These are phyloP conservation scores for Nadsonia fulvescens DNA, from an alignment of 805 yeast genomes.

Conservation along the genomic window DNA sequence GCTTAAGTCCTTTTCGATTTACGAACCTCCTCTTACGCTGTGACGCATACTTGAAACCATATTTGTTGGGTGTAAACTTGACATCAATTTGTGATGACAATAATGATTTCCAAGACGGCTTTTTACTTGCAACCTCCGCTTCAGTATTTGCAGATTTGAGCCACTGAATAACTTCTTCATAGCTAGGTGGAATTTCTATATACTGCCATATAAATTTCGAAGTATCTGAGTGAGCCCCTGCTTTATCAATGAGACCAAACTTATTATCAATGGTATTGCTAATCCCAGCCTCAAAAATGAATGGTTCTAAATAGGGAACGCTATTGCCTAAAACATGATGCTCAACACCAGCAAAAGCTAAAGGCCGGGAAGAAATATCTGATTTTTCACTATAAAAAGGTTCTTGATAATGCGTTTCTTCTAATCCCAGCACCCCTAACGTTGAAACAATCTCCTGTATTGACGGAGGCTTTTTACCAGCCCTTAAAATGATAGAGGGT, in stretches of 20 bases:
- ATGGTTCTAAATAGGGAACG: slow-evolving; percentile 15
- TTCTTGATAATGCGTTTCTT: slow-evolving; percentile 35
- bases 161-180: slow-evolving; percentile 4
- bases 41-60: too few relatives aligned
- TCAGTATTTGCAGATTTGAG: background rate
- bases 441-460: slow-evolving; percentile 25
- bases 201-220: slow-evolving; percentile 1
- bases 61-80: slow-evolving; percentile 3
- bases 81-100: background rate
- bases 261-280: slow-evolving; percentile 1
- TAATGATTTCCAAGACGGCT: slow-evolving; percentile 1
- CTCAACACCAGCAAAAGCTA: slow-evolving; percentile 50
- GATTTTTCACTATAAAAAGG: slow-evolving; percentile 41
- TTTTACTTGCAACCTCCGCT: background rate
- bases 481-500: too few relatives aligned
- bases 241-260: background rate
- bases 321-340: slow-evolving; percentile 29
- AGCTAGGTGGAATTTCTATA: slow-evolving; percentile 6
- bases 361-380: slow-evolving; percentile 37
- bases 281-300: slow-evolving; percentile 15
- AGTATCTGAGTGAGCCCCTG: background rate
- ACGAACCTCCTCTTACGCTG: too few relatives aligned
- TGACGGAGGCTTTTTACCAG: slow-evolving; percentile 13
- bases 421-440: slow-evolving; percentile 28
- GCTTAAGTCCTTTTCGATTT: slow-evolving; percentile 1